phyloP scores from a whole-genome alignment of 192 early-diverging fungal species.

The Irineochytrium annulatum region DNA sequence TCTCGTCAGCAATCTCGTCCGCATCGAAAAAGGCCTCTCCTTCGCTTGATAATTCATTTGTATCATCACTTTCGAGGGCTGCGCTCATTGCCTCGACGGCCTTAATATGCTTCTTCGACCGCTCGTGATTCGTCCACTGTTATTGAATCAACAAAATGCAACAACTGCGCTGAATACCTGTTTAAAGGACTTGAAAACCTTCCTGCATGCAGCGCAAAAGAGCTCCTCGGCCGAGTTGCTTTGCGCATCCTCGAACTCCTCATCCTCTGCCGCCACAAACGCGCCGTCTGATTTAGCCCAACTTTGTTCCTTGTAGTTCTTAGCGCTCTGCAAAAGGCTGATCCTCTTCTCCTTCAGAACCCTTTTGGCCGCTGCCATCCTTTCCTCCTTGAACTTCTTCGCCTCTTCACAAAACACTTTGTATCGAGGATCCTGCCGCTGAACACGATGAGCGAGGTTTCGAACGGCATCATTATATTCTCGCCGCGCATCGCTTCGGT shows the following conservation, averaged over 20 bases:
- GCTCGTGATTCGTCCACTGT: constrained; percentile 81
- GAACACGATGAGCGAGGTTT: constrained; percentile 68
- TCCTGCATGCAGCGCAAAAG: constrained; percentile 84
- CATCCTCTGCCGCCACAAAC: constrained; percentile 39
- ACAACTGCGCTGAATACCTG: constrained; percentile 23
- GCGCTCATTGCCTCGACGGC: constrained; percentile 67
- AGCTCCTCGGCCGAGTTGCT: constrained; percentile 47
- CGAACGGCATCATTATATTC: constrained; percentile 48
- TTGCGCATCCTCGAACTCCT: constrained; percentile 33
- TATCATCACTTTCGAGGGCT: constrained; percentile 53
- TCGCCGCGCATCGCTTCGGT: constrained; percentile 62
- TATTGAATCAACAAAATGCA: background rate
- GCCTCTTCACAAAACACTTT: constrained; percentile 57
- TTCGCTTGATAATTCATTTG: background rate
- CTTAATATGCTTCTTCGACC: constrained; percentile 81
- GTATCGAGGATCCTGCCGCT: constrained; percentile 88
- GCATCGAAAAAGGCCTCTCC: background rate
- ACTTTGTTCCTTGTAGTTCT: constrained; percentile 26
- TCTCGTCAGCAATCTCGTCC: background rate
- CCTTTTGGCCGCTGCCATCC: constrained; percentile 55
- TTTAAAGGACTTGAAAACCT: constrained; percentile 74
- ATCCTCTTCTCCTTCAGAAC: constrained; percentile 52
- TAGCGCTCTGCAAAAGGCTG: constrained; percentile 29
- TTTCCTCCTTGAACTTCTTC: constrained; percentile 56
- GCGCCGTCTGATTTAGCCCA: constrained; percentile 34